Evolutionary conservation across 1,139 yeast genomes (phyloP).

Genomic region (Candida pseudocylindracea): DNA sequence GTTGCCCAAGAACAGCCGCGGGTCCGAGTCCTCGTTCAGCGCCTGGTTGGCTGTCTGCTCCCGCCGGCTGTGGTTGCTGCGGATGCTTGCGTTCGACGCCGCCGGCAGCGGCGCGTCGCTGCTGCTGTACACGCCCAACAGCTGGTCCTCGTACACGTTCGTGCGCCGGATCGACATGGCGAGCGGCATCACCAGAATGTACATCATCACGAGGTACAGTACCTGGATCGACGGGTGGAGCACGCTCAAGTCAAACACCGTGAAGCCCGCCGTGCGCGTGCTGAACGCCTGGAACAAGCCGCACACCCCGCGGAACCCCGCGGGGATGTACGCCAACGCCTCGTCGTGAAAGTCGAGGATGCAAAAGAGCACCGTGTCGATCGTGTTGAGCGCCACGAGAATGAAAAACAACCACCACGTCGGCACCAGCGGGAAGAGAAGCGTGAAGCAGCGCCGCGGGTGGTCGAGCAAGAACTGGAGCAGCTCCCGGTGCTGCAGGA

Average conservation of each 20-base stretch:
- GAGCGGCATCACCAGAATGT: slow-evolving; percentile 83
- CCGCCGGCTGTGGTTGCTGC: too few species aligned
- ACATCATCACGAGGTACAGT: slow-evolving; percentile 92
- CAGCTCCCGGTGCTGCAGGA: slow-evolving; percentile 50
- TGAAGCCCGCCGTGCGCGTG: slow-evolving; percentile 86
- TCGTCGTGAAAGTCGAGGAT: slow-evolving; percentile 44
- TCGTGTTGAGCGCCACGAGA: slow-evolving; percentile 43
- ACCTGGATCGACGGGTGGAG: slow-evolving; percentile 87
- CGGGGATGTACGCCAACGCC: slow-evolving; percentile 24
- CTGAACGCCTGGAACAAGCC: slow-evolving; percentile 84
- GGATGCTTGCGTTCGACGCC: too few species aligned
- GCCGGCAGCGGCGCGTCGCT: background rate
- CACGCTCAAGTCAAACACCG: slow-evolving; percentile 41
- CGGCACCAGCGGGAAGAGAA: slow-evolving; percentile 76
- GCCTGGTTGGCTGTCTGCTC: slow-evolving; percentile 10
- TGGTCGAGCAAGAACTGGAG: slow-evolving; percentile 77
- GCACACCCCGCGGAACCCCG: slow-evolving; percentile 49
- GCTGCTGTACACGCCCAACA: slow-evolving; percentile 49
- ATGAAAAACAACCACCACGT: slow-evolving; percentile 88
- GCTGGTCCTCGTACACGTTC: slow-evolving; percentile 92
- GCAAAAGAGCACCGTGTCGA: slow-evolving; percentile 63
- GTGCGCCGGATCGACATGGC: slow-evolving; percentile 94
- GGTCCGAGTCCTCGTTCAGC: slow-evolving; percentile 12
- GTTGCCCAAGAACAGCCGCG: slow-evolving; percentile 52
- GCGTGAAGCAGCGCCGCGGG: slow-evolving; percentile 90